Percentiles rank a stretch among this genome's conserved stretches.
Evolutionary conservation across 805 yeast species (phyloP).

Genomic region (Cyberlindnera xylosilytica): DNA sequence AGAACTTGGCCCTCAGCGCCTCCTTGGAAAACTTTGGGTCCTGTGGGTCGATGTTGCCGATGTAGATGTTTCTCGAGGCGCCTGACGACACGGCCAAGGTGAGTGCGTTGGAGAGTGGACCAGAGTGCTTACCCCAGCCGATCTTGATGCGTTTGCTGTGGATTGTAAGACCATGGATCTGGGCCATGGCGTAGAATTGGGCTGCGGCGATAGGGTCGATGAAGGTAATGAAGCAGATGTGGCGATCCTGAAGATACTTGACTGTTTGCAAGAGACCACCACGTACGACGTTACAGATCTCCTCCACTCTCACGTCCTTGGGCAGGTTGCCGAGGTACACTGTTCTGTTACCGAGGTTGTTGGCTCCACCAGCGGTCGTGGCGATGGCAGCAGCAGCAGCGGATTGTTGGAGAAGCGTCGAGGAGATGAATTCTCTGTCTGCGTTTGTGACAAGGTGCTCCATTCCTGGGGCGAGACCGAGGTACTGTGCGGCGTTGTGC

Average conservation of each 20-base stretch:
- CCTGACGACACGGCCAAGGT: conserved; percentile 90
- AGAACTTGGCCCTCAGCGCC: conserved; percentile 68
- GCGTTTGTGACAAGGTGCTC: conserved; percentile 76
- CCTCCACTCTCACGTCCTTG: conserved; percentile 84
- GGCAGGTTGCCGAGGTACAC: conserved; percentile 89
- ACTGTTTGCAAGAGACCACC: conserved; percentile 90
- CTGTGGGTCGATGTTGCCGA: conserved; percentile 61
- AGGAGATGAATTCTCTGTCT: conserved; percentile 54
- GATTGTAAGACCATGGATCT: conserved; percentile 81
- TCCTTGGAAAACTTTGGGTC: conserved; percentile 43
- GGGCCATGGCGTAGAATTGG: conserved; percentile 92
- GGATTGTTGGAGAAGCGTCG: conserved; percentile 84
- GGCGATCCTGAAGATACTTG: conserved; percentile 76
- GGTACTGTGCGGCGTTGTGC: conserved; percentile 93
- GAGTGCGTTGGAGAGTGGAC: conserved; percentile 83
- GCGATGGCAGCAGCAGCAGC: conserved; percentile 99
- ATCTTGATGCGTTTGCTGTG: conserved; percentile 85
- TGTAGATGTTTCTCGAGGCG: conserved; percentile 88
- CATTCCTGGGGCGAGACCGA: conserved; percentile 87
- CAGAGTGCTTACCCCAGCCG: conserved; percentile 98
- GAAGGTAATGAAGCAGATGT: conserved; percentile 91
- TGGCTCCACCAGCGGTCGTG: conserved; percentile 89
- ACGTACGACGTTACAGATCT: conserved; percentile 91
- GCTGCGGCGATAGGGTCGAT: conserved; percentile 97
- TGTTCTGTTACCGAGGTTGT: conserved; percentile 89